phyloP scores from a whole-genome alignment of 495 filamentous ascomycete species.

The Hypoxylon subgilvum region DNA sequence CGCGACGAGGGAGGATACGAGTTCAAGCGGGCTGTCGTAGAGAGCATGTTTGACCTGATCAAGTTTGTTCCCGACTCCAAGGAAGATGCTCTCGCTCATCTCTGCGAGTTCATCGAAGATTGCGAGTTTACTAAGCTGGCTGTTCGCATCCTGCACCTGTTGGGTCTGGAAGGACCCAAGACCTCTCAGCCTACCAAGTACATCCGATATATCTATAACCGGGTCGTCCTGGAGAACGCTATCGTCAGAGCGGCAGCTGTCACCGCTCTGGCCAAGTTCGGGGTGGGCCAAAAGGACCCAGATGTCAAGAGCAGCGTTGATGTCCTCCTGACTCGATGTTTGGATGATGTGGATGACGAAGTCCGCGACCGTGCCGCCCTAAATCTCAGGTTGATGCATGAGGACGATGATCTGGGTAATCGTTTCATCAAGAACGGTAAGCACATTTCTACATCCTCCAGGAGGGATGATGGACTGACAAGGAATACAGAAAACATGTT shows the following conservation, averaged over 20 bases:
- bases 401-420: conserved; percentile 80
- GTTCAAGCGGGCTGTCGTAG: conserved; percentile 95
- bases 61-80: conserved; percentile 98
- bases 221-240: conserved; percentile 95
- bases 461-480: conserved; percentile 44
- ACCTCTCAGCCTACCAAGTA: conserved; percentile 97
- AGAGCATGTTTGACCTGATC: conserved; percentile 99
- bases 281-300: conserved; percentile 92
- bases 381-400: conserved; percentile 87
- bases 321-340: conserved; percentile 88
- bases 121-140: conserved; percentile 99
- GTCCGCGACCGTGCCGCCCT: conserved; percentile 94
- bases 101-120: conserved; percentile 99
- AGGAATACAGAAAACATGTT: conserved; percentile 74
- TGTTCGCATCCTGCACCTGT: conserved; percentile 89
- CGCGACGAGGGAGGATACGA: conserved; percentile 98
- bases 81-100: conserved; percentile 93
- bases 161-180: conserved; percentile 93
- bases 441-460: conserved; percentile 25
- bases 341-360: conserved; percentile 98
- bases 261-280: conserved; percentile 94
- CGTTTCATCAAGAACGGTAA: conserved; percentile 91
- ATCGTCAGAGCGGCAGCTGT: conserved; percentile 95
- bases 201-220: conserved; percentile 99
- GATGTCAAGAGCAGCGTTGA: conserved; percentile 95